Base-by-base conservation (phyloP, 345 rosid genomes). In the Boechera stricta region DNA sequence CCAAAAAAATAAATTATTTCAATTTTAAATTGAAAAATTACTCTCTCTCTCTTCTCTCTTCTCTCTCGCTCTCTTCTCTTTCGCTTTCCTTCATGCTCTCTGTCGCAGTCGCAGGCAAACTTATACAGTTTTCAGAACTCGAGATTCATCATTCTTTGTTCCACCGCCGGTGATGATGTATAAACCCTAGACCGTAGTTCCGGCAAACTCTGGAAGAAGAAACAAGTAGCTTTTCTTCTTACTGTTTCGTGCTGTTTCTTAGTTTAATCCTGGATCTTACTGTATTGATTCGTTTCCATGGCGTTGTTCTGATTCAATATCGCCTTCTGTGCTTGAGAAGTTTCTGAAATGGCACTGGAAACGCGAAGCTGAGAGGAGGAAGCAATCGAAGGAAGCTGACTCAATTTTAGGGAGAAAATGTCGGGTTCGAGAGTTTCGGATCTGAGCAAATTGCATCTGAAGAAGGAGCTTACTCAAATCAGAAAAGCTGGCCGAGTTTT, bases 381-480 rank as follows among this genome's bases (percentile, higher is more conserved):
- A 24, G 26, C 2, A 59, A 68, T 49, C 32, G 28, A 9, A 18
- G 28, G 54, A 56, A 54, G 59, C 33, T 54, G 61, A 24, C 6
- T 52, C 15, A n/a, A 21, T 21, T 21, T 10, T 26, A 3, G 13
- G 16, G 4, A 51, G 24, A 44, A 39, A 80, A 87, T 88, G 93
- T 81, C 91, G n/a, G 87, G 82, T 56, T 54, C 85, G 51, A 84
- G 88, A 77, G 85, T 86, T 26, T 76, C 86, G 81, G 89, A 89
- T 83, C 93, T 93, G 47, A 88, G 91, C 75, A 86, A 87, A 69
- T 63, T 92, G 18, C 97, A 95, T 75, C 83, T 95, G 81, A 90
- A 83, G 90, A 88, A 86, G 84, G 97, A 95, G 80, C 88, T 92
- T 2, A 89, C 90, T 79, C 97, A 92, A 86, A 92, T 95, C 85